A percentile compares a stretch with the other conserved stretches of the same genome.
These are phyloP conservation scores for Actinidia polygama DNA, from an alignment of 179 eudicot genomes.

Conservation along the genomic window DNA sequence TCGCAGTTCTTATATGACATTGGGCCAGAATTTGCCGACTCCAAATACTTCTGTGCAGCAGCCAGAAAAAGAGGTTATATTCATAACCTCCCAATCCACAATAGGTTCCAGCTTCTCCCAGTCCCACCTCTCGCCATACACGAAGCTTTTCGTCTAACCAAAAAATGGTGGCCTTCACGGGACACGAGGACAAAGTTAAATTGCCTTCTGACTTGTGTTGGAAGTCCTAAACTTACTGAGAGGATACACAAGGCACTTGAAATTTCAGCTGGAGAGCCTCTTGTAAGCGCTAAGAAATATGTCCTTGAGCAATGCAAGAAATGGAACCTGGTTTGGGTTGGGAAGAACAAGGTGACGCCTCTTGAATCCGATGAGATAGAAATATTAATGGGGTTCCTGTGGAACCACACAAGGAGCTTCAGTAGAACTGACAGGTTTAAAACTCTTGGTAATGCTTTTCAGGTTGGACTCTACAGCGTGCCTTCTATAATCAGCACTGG, in stretches of 20 bases:
- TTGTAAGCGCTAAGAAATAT: slow-evolving; percentile 39
- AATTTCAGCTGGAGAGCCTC: slow-evolving; percentile 43
- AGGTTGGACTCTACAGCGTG: slow-evolving; percentile 38
- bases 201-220: slow-evolving; percentile 55
- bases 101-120: slow-evolving; percentile 56
- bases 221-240: slow-evolving; percentile 57
- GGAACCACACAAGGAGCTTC: slow-evolving; percentile 66
- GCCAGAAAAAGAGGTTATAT: slow-evolving; percentile 71
- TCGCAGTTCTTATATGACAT: slow-evolving; percentile 55
- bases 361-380: slow-evolving; percentile 72
- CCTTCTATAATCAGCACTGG: not conserved
- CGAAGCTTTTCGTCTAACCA: slow-evolving; percentile 52
- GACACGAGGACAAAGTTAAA: slow-evolving; percentile 53
- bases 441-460: slow-evolving; percentile 66
- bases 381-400: slow-evolving; percentile 59
- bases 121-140: slow-evolving; percentile 58
- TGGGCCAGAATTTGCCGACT: slow-evolving; percentile 64
- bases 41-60: slow-evolving; percentile 66
- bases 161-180: slow-evolving; percentile 73
- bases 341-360: slow-evolving; percentile 61
- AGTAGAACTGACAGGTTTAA: slow-evolving; percentile 57
- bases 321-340: slow-evolving; percentile 75
- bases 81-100: slow-evolving; percentile 62
- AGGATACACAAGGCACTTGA: slow-evolving; percentile 56
- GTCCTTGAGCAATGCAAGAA: slow-evolving; percentile 48